Conservation (phyloP, 2,329 filamentous ascomycete genomes). For the Aureobasidium melanogenum region DNA sequence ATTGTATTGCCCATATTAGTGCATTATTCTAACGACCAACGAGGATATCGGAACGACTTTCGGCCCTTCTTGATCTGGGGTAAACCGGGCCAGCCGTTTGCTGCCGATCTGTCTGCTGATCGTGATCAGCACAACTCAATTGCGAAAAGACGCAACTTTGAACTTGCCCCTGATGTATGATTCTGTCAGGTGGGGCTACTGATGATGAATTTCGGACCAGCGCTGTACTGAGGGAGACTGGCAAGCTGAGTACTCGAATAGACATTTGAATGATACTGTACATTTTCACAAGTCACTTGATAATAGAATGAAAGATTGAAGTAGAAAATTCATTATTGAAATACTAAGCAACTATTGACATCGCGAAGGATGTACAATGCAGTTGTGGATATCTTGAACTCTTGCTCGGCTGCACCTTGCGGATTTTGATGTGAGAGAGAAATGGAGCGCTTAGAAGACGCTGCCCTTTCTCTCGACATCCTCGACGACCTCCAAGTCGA, state of each 20-base stretch:
- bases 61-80: neutral
- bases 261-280: too few species aligned
- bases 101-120: neutral
- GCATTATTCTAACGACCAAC: neutral
- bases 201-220: too few species aligned
- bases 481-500: constrained; percentile 20
- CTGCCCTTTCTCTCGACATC: constrained; percentile 29
- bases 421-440: neutral
- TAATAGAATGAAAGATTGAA: neutral
- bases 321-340: neutral
- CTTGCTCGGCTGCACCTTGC: neutral
- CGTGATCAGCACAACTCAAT: neutral
- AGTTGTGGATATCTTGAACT: neutral
- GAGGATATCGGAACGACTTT: neutral
- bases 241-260: too few species aligned
- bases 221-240: too few species aligned
- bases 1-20: neutral
- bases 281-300: neutral
- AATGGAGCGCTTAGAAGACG: constrained; percentile 20
- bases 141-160: neutral
- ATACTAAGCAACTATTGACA: neutral
- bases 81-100: neutral
- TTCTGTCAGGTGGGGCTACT: neutral
- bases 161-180: neutral
- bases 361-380: neutral